Base-by-base conservation (phyloP, 805 yeast species). In the Candida tammaniensis region DNA sequence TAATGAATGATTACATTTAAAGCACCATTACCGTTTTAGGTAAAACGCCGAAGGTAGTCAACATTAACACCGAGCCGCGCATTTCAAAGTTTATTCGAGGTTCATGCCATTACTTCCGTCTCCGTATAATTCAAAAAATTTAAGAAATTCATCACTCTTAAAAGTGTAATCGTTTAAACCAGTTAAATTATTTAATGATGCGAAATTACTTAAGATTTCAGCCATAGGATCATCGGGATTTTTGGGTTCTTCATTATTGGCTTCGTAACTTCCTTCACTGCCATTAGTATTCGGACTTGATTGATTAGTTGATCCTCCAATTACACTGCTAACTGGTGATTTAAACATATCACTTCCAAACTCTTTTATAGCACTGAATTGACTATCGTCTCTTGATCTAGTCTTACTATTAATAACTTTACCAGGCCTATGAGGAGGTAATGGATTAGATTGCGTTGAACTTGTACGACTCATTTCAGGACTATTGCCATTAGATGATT, bases 61-160 rank as follows among this genome's bases (percentile, higher is more conserved):
- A n/a, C n/a, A n/a, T n/a, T n/a, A n/a, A n/a, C n/a, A n/a, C n/a
- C n/a, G n/a, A n/a, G n/a, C n/a, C n/a, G n/a, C n/a, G n/a, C n/a
- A n/a, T n/a, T n/a, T n/a, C n/a, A n/a, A n/a, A n/a, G n/a, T n/a
- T 12, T 24, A 34, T 15, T 34, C 37, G 13, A 34, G 24, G 8
- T 20, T 15, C 30, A 35, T 24, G n/a, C 17, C 25, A 13, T 18
- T 13, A 11, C 33, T 30, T n/a, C 30, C 33, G 26, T 61, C 65
- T 1, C 64, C 67, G 39, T 61, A 63, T 8, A 61, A 39, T 35
- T 59, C 62, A 32, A 64, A 61, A 20, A 64, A 47, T 43, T 51
- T 54, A 32, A 62, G 36, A 15, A 64, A 48, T 36, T 64, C 71
- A 17, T 61, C 67, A 34, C 53, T 57, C 11, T 53, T 42, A 10